Evolutionary conservation across 768 basidiomycete genomes (phyloP), one percentile per base, ranked within the genome.

Genomic region (Boletus subparvulus): DNA sequence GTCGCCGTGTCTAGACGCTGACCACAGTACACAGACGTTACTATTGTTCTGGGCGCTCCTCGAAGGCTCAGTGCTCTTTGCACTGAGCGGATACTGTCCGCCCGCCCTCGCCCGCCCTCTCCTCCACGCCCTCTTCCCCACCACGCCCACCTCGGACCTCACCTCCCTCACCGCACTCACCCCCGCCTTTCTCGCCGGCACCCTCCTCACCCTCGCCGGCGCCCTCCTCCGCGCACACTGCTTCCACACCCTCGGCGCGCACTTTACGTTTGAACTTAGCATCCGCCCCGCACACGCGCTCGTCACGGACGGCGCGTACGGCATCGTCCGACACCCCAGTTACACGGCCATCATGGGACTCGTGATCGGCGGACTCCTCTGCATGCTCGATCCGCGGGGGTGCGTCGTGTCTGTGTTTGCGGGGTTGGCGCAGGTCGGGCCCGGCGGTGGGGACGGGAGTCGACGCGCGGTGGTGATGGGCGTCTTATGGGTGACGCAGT

Each of bases 321-420:
- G 58, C 11, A 13, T 65, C 50, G 66, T 74, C 4, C 65, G 73
- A 1, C 73, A 74, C 56, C 73, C 73, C 6, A 65, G 64, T 19
- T 73, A 74, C 41, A 62, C 61, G 1, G 71, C 52, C 3, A 7
- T 1, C 0, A 0, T 50, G 0, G 17, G 4, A 8, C 17, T 59
- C n/a, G 17, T 12, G 7, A 0, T 55, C 0, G 68, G 68, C 0
- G 37, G 40, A 36, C 0, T 56, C 0, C 9, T 63, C 2, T 60
- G 54, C 14, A 10, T 55, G 11, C 30, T 65, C 17, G 60, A 61
- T 24, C 50, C n/a, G 6, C 28, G 26, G 3, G 50, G 57, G 3
- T 57, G 51, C 37, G 8, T 59, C 42, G 49, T 61, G 24, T 12
- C 28, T 3, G 47, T 42, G 17, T 50, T 51, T 19, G 43, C 40